Evolutionary conservation across 1,139 yeast species (phyloP).

Genomic region (Yamadazyma friedrichii): DNA sequence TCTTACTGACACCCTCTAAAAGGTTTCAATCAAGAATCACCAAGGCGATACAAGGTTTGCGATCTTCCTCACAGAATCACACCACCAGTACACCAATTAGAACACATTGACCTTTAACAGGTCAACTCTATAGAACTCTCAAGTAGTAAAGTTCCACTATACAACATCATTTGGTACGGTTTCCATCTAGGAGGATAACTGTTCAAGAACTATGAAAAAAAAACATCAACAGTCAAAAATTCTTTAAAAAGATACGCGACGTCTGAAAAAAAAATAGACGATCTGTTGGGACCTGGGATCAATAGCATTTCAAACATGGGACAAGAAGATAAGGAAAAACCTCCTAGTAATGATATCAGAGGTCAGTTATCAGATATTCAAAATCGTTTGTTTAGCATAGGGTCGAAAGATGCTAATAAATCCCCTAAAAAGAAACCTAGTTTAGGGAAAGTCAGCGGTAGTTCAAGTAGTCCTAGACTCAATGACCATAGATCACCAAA

Average conservation of each 20-base stretch:
- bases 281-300: not conserved
- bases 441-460: slow-evolving; percentile 4
- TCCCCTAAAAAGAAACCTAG: slow-evolving; percentile 13
- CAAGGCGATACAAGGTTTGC: no score
- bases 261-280: not conserved
- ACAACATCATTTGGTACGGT: no score
- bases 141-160: no score
- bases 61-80: no score
- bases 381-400: slow-evolving; percentile 43
- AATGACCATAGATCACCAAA: slow-evolving; percentile 9
- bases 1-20: no score
- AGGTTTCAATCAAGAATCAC: no score
- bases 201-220: not conserved
- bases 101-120: no score
- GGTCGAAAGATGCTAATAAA: slow-evolving; percentile 18
- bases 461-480: slow-evolving; percentile 5
- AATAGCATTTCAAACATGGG: slow-evolving; percentile 12
- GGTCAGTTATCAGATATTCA: slow-evolving; percentile 63
- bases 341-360: slow-evolving; percentile 39
- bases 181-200: not conserved
- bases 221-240: not conserved
- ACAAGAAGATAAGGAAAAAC: slow-evolving; percentile 17
- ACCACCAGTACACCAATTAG: no score
- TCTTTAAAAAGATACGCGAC: not conserved
- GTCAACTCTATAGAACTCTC: no score